Base-by-base conservation (phyloP, 2,329 filamentous ascomycete genomes). In the Fusarium algeriense region DNA sequence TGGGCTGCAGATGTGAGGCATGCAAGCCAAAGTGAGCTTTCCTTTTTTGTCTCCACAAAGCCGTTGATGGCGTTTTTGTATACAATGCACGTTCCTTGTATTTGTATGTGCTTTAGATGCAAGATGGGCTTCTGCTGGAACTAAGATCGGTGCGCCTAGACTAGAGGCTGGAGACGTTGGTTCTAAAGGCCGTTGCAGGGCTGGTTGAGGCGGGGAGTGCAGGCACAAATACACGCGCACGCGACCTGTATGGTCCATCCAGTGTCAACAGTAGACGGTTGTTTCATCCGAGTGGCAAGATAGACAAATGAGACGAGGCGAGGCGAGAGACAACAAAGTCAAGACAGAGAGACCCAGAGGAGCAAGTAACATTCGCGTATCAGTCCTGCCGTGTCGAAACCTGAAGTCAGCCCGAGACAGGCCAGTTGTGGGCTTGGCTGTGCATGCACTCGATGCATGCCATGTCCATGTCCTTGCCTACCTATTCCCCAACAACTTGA, bases 271-370 rank as follows among this genome's bases (percentile, higher is more conserved):
- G 34, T 52, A 64, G 48, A 60, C 46, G 58, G 45, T 46, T 40
- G 73, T 76, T 75, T 75, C 73, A 75, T 70, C 63, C 54, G 64
- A 62, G 66, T 60, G 70, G 67, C 62, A 53, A 70, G 50, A 62
- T 53, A 58, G 53, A 69, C 48, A 28, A 15, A 7, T 7, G 38
- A 62, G 52, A 48, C 43, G 54, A 60, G 52, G 34, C 38, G 62
- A 65, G 50, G 60, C 44, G 44, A 49, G 50, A 65, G 61, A 55
- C 44, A 70, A 52, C 40, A 66, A 38, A 49, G 45, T 44, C 30
- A 53, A 67, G 61, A 65, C 37, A 65, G 34, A 43, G 41, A 15
- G 26, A 46, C 17, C 53, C 35, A 49, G 44, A 67, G 32, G 49
- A 55, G 48, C 34, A 43, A 67, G 48, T 55, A 54, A 40, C 50